Evolutionary conservation across 768 basidiomycete genomes (phyloP).

Genomic region (Boletus subparvulus): DNA sequence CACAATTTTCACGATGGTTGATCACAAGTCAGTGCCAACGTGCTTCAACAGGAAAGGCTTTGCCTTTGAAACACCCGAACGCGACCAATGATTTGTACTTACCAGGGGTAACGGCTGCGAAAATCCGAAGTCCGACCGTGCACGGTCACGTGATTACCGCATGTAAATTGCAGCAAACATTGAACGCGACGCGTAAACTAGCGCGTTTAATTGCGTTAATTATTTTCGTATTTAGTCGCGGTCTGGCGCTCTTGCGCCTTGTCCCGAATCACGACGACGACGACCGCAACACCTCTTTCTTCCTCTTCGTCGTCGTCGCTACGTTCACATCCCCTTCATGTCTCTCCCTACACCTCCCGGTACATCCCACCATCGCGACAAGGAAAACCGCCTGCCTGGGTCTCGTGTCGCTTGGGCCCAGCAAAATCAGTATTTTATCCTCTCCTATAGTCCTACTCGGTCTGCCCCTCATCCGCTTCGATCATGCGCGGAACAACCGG

Average conservation of each 20-base stretch:
- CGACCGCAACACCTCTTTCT: constrained; percentile 1
- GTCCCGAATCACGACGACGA: constrained; percentile 22
- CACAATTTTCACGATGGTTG: no score
- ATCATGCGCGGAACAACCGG: constrained; percentile 44
- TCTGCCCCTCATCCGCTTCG: constrained; percentile 27
- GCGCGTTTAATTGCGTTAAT: constrained; percentile 36
- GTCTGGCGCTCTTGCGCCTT: constrained; percentile 1
- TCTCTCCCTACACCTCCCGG: constrained; percentile 65
- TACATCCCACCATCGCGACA: constrained; percentile 56
- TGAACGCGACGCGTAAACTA: constrained; percentile 42
- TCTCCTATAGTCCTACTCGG: constrained; percentile 33
- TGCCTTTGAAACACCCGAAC: no score
- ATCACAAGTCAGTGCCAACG: no score
- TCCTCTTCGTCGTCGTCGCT: constrained; percentile 12
- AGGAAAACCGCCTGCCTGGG: constrained; percentile 45
- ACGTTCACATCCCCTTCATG: constrained; percentile 11
- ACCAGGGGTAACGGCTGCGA: no score
- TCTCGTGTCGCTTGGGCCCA: constrained; percentile 53
- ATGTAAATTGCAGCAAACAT: constrained; percentile 30
- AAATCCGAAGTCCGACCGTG: no score
- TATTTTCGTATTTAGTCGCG: constrained; percentile 30
- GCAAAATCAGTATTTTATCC: constrained; percentile 46
- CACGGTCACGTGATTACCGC: constrained; percentile 15
- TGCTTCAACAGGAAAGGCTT: no score
- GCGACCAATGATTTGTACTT: no score